A percentile compares a stretch with the other conserved stretches of the same genome.
Evolutionary conservation across 2,329 filamentous ascomycete species (phyloP).

Genomic region (Sarocladium oryzae): DNA sequence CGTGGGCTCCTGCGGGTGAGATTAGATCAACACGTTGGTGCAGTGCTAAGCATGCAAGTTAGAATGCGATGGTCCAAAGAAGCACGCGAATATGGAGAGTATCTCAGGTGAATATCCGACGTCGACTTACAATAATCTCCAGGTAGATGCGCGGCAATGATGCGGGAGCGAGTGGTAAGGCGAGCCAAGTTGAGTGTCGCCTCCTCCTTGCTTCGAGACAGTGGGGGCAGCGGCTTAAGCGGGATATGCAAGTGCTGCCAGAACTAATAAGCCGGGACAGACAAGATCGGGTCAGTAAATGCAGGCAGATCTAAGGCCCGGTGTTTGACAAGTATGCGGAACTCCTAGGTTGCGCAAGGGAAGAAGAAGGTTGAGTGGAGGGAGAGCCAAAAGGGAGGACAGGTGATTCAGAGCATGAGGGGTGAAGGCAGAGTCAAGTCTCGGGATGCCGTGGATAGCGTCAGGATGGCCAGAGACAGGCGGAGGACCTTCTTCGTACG

Average conservation of each 20-base stretch:
- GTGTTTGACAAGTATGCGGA: background rate
- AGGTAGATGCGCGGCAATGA: background rate
- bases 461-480: slow-evolving; percentile 3
- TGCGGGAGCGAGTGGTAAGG: background rate
- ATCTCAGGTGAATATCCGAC: slow-evolving; percentile 5
- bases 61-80: background rate
- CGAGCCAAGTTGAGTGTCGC: background rate
- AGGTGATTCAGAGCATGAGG: slow-evolving; percentile 8
- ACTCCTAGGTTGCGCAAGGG: background rate
- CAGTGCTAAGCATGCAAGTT: slow-evolving; percentile 3
- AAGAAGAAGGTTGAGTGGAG: background rate
- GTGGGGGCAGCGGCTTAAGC: slow-evolving; percentile 3
- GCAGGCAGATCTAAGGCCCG: slow-evolving; percentile 5
- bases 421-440: slow-evolving; percentile 6
- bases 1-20: slow-evolving; percentile 1
- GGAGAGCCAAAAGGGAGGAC: slow-evolving; percentile 1
- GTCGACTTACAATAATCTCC: slow-evolving; percentile 8
- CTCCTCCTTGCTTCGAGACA: slow-evolving; percentile 7
- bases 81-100: background rate
- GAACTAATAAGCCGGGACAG: background rate
- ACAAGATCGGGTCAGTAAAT: background rate
- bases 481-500: background rate
- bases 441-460: slow-evolving; percentile 5
- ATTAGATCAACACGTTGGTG: background rate
- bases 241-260: background rate